Evolutionary conservation across 257 asterid species (phyloP).

Genomic region (Solanum virginianum): DNA sequence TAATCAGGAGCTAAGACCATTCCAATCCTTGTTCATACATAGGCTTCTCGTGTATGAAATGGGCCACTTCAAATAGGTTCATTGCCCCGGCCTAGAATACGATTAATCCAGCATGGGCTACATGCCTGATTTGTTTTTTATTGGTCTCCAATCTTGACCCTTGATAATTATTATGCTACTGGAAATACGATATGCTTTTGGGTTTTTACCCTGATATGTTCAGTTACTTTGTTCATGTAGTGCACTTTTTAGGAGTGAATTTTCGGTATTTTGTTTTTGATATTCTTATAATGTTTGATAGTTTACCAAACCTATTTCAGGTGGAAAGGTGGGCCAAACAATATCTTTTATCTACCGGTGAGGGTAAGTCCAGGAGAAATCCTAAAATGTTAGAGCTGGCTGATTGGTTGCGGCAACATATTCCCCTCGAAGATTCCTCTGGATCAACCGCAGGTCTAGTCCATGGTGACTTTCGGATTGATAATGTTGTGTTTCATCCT

Average conservation of each 20-base stretch:
- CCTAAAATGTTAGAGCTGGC: slow-evolving; percentile 76
- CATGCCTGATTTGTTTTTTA: background rate
- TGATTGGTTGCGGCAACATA: slow-evolving; percentile 72
- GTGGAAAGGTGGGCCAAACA: slow-evolving; percentile 97
- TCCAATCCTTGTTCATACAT: too few relatives aligned
- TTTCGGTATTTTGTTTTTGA: background rate
- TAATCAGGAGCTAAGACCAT: too few relatives aligned
- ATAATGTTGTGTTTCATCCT: slow-evolving; percentile 95
- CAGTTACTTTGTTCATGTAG: background rate
- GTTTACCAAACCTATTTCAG: slow-evolving; percentile 21
- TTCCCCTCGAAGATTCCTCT: slow-evolving; percentile 88
- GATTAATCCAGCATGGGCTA: too few relatives aligned
- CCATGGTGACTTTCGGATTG: slow-evolving; percentile 95
- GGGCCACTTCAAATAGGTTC: too few relatives aligned
- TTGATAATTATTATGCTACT: background rate
- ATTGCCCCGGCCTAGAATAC: too few relatives aligned
- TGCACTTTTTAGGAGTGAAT: background rate
- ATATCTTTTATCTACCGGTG: slow-evolving; percentile 77
- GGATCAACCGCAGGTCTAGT: slow-evolving; percentile 79
- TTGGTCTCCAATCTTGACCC: background rate
- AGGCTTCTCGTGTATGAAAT: too few relatives aligned
- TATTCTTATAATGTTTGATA: slow-evolving; percentile 1
- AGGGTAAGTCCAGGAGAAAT: slow-evolving; percentile 73
- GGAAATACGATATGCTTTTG: background rate
- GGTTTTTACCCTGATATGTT: background rate